Evolutionary conservation across 768 basidiomycete genomes (phyloP), one percentile per base, ranked within the genome.

Genomic region (Suillus brevipes): DNA sequence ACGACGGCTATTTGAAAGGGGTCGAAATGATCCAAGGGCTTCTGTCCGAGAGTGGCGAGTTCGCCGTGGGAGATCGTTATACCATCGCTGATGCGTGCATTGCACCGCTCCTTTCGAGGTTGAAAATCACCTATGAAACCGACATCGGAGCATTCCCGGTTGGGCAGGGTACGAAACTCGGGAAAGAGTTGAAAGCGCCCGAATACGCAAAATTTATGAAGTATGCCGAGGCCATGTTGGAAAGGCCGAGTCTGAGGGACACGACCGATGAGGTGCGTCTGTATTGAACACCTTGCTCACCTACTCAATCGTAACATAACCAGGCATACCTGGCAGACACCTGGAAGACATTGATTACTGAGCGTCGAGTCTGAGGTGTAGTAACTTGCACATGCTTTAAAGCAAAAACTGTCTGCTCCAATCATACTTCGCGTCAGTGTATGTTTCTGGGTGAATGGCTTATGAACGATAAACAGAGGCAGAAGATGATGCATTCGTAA

Each of bases 401-500:
- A n/a, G 45, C n/a, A 47, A 10, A 47, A n/a, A 8, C 20, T 0
- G 20, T 45, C 7, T 45, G 7, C 45, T n/a, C 9, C 10, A n/a
- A n/a, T 45, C 20, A 8, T 45, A 20, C 3, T 47, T n/a, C 20
- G 10, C 4, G 45, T n/a, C 4, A 9, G n/a, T n/a, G 3, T 75
- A 97, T 99, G 95, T 85, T 84, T 3, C 70, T 97, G 4, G 89
- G 89, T 2, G 96, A 97, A 16, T 80, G 92, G 58, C 80, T 97
- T 37, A 91, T 99, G 92, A 95, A 94, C 71, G 96, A 97, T 65
- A 83, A 81, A 53, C 89, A 92, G 73, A 83, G 97, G 66, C 82
- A 85, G 62, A 88, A 87, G 72, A 82, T 94, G 75, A 31, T 31
- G 31, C 31, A 31, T 31, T 31, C 31, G 31, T 31, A 31, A 0